phyloP scores from a whole-genome alignment of 192 early-diverging fungal species.

The Allomyces macrogynus region DNA sequence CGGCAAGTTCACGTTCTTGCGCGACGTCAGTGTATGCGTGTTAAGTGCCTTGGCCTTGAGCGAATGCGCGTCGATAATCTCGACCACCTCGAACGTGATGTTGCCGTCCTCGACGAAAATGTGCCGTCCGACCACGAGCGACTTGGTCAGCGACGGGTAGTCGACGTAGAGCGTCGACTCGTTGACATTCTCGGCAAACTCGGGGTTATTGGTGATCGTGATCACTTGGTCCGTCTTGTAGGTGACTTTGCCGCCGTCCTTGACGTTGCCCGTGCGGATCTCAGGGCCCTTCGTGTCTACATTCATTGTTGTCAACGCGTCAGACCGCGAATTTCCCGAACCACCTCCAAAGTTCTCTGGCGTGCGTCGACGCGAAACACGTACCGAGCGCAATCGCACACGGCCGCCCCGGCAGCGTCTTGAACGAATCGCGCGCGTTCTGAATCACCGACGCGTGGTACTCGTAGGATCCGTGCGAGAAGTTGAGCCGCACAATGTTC shows the following conservation, averaged over 20 bases:
- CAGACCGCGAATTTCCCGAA: too few species aligned
- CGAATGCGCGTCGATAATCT: conserved; percentile 21
- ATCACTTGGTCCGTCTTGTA: conserved; percentile 59
- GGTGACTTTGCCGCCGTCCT: conserved; percentile 46
- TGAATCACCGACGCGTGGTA: conserved; percentile 54
- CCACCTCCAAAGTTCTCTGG: too few species aligned
- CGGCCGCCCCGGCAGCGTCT: conserved; percentile 19
- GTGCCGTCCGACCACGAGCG: conserved; percentile 46
- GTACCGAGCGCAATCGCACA: conserved; percentile 40
- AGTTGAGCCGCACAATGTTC: conserved; percentile 68
- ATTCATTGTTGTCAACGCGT: too few species aligned
- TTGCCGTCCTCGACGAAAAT: conserved; percentile 92
- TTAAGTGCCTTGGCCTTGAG: conserved; percentile 59
- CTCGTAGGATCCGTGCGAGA: conserved; percentile 45
- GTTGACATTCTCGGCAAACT: conserved; percentile 37
- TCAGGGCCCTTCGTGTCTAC: conserved; percentile 67
- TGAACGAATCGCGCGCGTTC: conserved; percentile 32
- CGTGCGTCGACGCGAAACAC: too few species aligned
- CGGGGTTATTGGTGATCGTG: conserved; percentile 45
- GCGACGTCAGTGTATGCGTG: conserved; percentile 68
- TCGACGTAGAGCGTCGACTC: conserved; percentile 54
- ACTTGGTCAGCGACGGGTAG: conserved; percentile 57
- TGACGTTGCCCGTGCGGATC: conserved; percentile 69
- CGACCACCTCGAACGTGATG: conserved; percentile 80
- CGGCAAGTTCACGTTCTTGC: conserved; percentile 93